Evolutionary conservation across 1,284 basidiomycete genomes (phyloP), one percentile per base, ranked within the genome.

Genomic region (Pisolithus thermaeus): DNA sequence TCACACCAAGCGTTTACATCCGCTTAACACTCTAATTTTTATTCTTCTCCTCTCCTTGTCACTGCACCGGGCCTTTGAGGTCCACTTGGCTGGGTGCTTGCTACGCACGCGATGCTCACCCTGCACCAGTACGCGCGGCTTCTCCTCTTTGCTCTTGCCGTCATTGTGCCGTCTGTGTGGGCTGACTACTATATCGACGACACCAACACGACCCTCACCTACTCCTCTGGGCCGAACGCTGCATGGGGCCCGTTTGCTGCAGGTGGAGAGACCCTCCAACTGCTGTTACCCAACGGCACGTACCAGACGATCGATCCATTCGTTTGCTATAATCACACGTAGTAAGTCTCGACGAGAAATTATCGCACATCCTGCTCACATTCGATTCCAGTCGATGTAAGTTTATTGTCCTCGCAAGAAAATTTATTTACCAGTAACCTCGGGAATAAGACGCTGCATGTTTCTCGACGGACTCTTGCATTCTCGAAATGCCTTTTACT

Each of bases 121-220:
- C n/a, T 49, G 9, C 11, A 25, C 6, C 30, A n/a, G 36, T 9
- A 12, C 8, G 22, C 20, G 7, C 12, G 40, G 22, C 3, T 30
- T 2, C 4, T 38, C 28, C 22, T 48, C 3, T 27, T 52, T 40
- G 28, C 38, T 23, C 41, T 59, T n/a, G 46, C 43, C 6, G 14
- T 44, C 22, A n/a, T 59, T 3, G 12, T 53, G 23, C 44, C 47
- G 7, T 46, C 49, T 8, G 50, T 30, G 20, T 52, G 42, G 38
- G 61, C 55, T 8, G 57, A 63, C 40, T 61, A 61, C 50, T 53
- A 56, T 47, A 58, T 61, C 20, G 61, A 63, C 46, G 60, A 63
- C 42, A 63, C 60, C 8, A 61, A 61, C 41, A 45, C 47, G 16
- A 54, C 59, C 23, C 57, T 62, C 27, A 57, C 46, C 2, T 63